These are phyloP conservation scores for Neurospora sp. DNA, from an alignment of 495 filamentous ascomycete species.

Conservation along the genomic window DNA sequence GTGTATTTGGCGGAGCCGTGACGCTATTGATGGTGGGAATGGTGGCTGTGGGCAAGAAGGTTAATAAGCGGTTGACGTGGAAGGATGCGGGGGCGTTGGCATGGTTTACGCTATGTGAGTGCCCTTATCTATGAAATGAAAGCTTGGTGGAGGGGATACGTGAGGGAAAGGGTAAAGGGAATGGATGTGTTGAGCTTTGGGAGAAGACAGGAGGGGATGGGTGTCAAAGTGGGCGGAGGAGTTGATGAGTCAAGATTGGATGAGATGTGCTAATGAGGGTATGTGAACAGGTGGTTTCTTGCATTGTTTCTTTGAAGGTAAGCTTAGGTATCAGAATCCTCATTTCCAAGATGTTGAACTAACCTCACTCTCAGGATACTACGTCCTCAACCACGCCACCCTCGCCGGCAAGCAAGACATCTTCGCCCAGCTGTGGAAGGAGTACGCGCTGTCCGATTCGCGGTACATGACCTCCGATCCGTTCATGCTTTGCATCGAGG, in stretches of 20 bases:
- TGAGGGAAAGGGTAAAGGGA: neutral
- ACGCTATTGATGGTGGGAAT: constrained; percentile 34
- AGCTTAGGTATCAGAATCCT: neutral
- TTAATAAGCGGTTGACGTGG: constrained; percentile 25
- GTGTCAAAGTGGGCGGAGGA: neutral
- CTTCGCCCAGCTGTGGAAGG: constrained; percentile 79
- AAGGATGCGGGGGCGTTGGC: constrained; percentile 35
- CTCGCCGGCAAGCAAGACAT: constrained; percentile 34
- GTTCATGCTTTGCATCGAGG: constrained; percentile 78
- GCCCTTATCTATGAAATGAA: neutral
- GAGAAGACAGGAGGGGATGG: neutral
- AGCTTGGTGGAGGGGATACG: neutral
- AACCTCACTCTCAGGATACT: constrained; percentile 51
- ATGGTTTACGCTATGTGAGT: constrained; percentile 52
- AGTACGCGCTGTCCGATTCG: constrained; percentile 76
- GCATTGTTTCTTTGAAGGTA: constrained; percentile 73
- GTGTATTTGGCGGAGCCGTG: constrained; percentile 36
- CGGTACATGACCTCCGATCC: constrained; percentile 70
- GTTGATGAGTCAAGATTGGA: neutral
- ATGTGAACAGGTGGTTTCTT: constrained; percentile 42
- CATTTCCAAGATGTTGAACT: neutral
- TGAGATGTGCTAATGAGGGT: neutral
- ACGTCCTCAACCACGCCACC: constrained; percentile 51
- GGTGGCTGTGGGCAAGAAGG: constrained; percentile 27
- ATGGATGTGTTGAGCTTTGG: neutral